phyloP scores from a whole-genome alignment of 805 yeast species.

The Barnettozyma salicaria region DNA sequence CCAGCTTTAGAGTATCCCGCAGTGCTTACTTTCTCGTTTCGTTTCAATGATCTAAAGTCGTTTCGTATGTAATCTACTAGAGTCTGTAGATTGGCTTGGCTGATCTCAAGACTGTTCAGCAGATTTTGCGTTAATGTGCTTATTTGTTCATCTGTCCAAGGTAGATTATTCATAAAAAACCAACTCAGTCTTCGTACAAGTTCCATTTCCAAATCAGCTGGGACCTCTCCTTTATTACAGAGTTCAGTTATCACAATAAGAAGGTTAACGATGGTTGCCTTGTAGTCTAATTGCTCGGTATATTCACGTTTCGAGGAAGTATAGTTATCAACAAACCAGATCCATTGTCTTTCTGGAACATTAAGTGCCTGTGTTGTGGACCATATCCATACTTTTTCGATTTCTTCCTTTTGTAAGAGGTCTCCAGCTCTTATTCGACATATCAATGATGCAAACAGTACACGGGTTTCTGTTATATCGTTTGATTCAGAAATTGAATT shows the following conservation, averaged over 20 bases:
- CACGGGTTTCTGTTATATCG: no score
- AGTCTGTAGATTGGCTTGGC: neutral
- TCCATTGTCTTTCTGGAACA: slow-evolving; percentile 13
- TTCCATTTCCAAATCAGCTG: neutral
- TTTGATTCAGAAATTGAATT: no score
- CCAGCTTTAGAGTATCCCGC: slow-evolving; percentile 21
- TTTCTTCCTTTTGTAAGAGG: no score
- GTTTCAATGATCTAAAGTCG: slow-evolving; percentile 12
- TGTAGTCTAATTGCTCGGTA: slow-evolving; percentile 11
- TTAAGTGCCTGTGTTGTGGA: no score
- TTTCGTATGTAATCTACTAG: slow-evolving; percentile 5
- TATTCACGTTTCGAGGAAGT: slow-evolving; percentile 10
- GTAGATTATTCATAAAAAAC: slow-evolving; percentile 11
- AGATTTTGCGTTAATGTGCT: slow-evolving; percentile 1
- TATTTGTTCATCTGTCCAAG: slow-evolving; percentile 19
- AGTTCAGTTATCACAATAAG: slow-evolving; percentile 7
- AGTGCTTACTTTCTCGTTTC: slow-evolving; percentile 12
- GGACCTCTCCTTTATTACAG: neutral
- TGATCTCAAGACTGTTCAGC: neutral
- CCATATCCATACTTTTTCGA: no score
- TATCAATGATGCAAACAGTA: no score
- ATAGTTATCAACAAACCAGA: slow-evolving; percentile 21
- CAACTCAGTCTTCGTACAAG: neutral
- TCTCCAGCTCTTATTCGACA: no score
- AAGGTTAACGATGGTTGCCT: slow-evolving; percentile 2